Evolutionary conservation across 441 rosid species (phyloP).

Genomic region (Lepidium campestre): DNA sequence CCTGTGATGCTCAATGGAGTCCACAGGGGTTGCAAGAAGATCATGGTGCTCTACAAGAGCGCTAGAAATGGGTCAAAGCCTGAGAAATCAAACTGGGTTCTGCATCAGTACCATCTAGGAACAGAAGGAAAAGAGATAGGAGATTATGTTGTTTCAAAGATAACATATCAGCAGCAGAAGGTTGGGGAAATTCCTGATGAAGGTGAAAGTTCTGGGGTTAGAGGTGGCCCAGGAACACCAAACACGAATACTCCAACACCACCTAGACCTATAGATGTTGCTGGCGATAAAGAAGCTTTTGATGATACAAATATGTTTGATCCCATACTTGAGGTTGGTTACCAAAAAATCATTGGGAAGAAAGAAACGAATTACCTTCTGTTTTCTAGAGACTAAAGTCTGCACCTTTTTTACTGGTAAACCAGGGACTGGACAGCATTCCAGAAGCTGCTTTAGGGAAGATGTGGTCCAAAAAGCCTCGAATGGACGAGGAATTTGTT

Average conservation of each 20-base stretch:
- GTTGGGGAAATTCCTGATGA: conserved; percentile 33
- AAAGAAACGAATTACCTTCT: not conserved
- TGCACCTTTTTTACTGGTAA: not conserved
- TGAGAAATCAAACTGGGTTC: conserved; percentile 75
- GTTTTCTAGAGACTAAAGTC: not conserved
- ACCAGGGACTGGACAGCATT: conserved; percentile 33
- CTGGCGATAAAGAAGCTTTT: conserved; percentile 35
- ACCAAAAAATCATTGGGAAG: not conserved
- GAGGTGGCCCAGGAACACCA: conserved; percentile 64
- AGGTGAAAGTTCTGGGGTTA: conserved; percentile 32
- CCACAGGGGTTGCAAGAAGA: conserved; percentile 77
- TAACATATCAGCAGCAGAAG: conserved; percentile 63
- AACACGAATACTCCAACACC: conserved; percentile 52
- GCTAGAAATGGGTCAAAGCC: conserved; percentile 68
- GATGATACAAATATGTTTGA: conserved; percentile 26
- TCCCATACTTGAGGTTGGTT: conserved; percentile 23
- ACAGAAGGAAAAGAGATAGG: conserved; percentile 70
- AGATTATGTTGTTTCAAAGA: conserved; percentile 71
- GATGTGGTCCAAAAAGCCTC: conserved; percentile 64
- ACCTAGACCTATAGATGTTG: conserved; percentile 35
- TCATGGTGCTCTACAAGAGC: conserved; percentile 82
- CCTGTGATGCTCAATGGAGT: conserved; percentile 51
- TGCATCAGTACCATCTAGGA: conserved; percentile 92
- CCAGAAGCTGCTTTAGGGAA: conserved; percentile 27
- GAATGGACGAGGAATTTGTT: conserved; percentile 39